Evolutionary conservation across 2,329 filamentous ascomycete species (phyloP).

Genomic region (Botryotinia narcissicola): DNA sequence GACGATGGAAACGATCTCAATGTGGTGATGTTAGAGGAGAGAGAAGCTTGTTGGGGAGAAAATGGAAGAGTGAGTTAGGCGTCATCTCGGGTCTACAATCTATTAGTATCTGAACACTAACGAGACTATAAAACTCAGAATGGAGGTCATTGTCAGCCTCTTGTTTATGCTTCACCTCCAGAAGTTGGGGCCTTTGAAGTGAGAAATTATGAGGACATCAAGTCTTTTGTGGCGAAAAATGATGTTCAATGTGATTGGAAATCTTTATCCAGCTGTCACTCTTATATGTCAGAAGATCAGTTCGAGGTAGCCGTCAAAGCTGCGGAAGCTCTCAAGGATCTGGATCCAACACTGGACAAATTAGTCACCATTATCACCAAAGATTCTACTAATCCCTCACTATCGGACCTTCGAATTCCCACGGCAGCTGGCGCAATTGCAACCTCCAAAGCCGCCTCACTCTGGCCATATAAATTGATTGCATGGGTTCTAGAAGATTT

Average conservation of each 20-base stretch:
- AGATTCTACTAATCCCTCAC: conserved; percentile 36
- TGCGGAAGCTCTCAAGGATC: conserved; percentile 50
- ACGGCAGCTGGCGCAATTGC: conserved; percentile 61
- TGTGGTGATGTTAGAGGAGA: conserved; percentile 73
- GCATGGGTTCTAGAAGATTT: conserved; percentile 61
- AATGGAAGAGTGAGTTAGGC: conserved; percentile 66
- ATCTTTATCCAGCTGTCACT: conserved; percentile 60
- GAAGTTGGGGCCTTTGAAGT: conserved; percentile 71
- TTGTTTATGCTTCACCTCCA: conserved; percentile 59
- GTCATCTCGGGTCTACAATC: conserved; percentile 13
- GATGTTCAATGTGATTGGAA: conserved; percentile 69
- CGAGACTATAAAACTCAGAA: conserved; percentile 45
- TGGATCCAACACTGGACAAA: conserved; percentile 56
- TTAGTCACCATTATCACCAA: conserved; percentile 39
- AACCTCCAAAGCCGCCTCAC: conserved; percentile 61
- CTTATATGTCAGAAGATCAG: conserved; percentile 55
- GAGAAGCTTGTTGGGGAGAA: conserved; percentile 80
- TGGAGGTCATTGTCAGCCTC: conserved; percentile 72
- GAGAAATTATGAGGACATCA: conserved; percentile 61
- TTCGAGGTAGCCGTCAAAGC: conserved; percentile 51
- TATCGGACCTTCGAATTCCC: conserved; percentile 55
- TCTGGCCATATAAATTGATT: conserved; percentile 86
- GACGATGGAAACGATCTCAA: conserved; percentile 43
- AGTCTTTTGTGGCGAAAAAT: conserved; percentile 54
- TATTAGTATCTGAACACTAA: neutral